A percentile compares a stretch with the other conserved stretches of the same genome.
Evolutionary conservation across 768 basidiomycete genomes (phyloP).

Genomic region (Pleurotus eryngii): DNA sequence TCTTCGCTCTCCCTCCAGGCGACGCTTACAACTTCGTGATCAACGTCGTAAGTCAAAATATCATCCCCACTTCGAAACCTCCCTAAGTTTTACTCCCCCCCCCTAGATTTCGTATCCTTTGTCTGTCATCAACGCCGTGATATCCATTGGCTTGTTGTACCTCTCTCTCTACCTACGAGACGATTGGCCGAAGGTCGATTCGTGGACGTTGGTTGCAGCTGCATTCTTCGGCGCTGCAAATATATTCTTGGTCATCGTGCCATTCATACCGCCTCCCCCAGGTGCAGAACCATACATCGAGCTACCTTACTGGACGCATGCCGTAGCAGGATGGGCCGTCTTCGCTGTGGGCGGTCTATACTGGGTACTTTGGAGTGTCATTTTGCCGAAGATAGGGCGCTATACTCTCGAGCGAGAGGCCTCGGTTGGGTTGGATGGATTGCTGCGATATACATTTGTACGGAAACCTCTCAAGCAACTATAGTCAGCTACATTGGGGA

Average conservation of each 20-base stretch:
- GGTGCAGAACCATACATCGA: conserved; percentile 44
- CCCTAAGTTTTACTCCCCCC: background rate
- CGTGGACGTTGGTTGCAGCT: conserved; percentile 20
- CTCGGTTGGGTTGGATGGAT: conserved; percentile 30
- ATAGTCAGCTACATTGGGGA: no score
- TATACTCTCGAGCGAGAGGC: conserved; percentile 28
- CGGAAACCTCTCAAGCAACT: conserved; percentile 7
- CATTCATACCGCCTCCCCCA: conserved; percentile 47
- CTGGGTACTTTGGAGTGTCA: conserved; percentile 29
- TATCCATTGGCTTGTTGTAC: conserved; percentile 51
- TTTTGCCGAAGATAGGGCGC: conserved; percentile 25
- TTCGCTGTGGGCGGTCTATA: conserved; percentile 35
- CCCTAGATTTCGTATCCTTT: conserved; percentile 41
- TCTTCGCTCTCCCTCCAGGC: conserved; percentile 50
- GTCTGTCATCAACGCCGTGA: conserved; percentile 46
- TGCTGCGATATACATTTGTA: conserved; percentile 19
- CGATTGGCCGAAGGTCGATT: conserved; percentile 21
- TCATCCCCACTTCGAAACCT: background rate
- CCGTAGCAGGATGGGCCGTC: conserved; percentile 35
- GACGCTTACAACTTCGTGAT: conserved; percentile 66
- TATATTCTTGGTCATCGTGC: conserved; percentile 53
- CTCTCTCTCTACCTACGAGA: conserved; percentile 23
- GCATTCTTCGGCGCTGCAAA: conserved; percentile 57
- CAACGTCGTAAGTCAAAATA: conserved; percentile 40
- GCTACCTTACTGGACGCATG: conserved; percentile 57